Evolutionary conservation across 345 rosid genomes (phyloP), one percentile per base, ranked within the genome.

Genomic region (Ricinus communis): DNA sequence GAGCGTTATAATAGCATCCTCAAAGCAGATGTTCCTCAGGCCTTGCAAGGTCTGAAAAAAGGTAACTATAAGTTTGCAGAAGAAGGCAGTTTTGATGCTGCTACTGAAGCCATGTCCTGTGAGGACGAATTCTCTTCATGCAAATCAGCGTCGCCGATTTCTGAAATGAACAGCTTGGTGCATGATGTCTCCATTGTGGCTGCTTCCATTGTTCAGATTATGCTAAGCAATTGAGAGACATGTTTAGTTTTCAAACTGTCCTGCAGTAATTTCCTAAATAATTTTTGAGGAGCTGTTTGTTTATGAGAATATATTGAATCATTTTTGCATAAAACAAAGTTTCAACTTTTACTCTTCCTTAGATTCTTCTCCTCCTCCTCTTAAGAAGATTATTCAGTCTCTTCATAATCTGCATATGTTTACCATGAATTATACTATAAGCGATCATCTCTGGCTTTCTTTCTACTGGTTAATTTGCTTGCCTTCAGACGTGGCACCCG

Each of bases 41-140:
- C 61, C 2, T 10, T 56, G 15, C 16, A 56, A 56, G 33, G 36
- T 12, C 27, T 56, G 5, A 5, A 8, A 0, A 14, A 31, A 0
- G 61, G 61, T 30, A 56, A 56, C 28, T 56, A 56, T 56, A 56
- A 56, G 61, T 56, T 25, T 56, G 61, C 61, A 10, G 19, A 56
- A 56, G 61, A 56, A 56, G 61, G 61, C 12, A 56, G 36, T 14
- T 56, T 56, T 8, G 61, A 56, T 27, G 61, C 61, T 25, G 61
- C 61, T 56, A 11, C 27, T 56, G 61, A 56, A 15, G 61, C 61
- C 4, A 56, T 56, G 38, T 27, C 61, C 14, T 56, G 61, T 56
- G 61, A 56, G 12, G 19, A 56, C 0, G 61, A 56, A 33, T 56
- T 56, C 31, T n/a, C n/a, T 33, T 33, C 38, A 33, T 33, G 38